phyloP scores from a whole-genome alignment of 1,139 yeast genomes.

The Suhomyces yuchorum region DNA sequence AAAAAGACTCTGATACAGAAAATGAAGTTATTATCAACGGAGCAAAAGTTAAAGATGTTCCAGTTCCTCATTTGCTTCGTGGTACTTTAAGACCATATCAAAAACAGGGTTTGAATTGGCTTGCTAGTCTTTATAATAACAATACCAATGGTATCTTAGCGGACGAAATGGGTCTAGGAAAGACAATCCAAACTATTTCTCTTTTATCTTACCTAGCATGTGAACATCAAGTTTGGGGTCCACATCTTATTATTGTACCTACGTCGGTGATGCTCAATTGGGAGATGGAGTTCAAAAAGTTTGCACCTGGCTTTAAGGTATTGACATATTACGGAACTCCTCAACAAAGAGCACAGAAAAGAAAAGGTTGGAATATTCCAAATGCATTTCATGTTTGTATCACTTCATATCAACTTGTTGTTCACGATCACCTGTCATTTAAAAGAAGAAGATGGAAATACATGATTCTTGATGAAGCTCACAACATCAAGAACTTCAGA shows the following conservation, averaged over 20 bases:
- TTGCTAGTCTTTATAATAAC: conserved; percentile 89
- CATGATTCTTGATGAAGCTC: conserved; percentile 98
- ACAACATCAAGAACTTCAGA: conserved; percentile 92
- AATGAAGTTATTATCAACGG: conserved; percentile 34
- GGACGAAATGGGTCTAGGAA: conserved; percentile 98
- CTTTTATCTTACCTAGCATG: conserved; percentile 86
- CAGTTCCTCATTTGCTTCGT: conserved; percentile 64
- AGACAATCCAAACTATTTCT: conserved; percentile 94
- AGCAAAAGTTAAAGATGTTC: conserved; percentile 64
- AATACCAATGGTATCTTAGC: conserved; percentile 96
- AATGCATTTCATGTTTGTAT: conserved; percentile 96
- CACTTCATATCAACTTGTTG: conserved; percentile 93
- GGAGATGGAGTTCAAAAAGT: conserved; percentile 99
- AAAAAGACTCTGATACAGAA: conserved; percentile 10
- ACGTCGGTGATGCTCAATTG: conserved; percentile 98
- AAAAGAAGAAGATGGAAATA: conserved; percentile 92
- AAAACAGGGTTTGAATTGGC: conserved; percentile 95
- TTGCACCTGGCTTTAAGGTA: conserved; percentile 97
- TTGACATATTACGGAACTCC: conserved; percentile 98
- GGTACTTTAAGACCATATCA: conserved; percentile 91
- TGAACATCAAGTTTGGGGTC: conserved; percentile 95
- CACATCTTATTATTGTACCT: conserved; percentile 94
- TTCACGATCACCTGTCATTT: conserved; percentile 94
- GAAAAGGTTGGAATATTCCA: conserved; percentile 97
- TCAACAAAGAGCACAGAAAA: conserved; percentile 91